These are phyloP conservation scores for Reutealis trisperma DNA, from an alignment of 345 rosid species.

Conservation along the genomic window DNA sequence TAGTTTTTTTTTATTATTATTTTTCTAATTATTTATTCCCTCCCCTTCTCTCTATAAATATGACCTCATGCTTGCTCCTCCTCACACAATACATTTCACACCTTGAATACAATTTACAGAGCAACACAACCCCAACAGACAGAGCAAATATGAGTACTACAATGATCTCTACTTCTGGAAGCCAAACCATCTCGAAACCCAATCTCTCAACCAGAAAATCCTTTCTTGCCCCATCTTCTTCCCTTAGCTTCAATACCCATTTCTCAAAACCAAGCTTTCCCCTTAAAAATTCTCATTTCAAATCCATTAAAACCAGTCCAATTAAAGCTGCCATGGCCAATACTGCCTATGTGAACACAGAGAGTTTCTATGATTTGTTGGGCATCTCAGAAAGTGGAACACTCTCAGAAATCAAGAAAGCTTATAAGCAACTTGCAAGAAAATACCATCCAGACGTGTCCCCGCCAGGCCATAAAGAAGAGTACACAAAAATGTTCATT, in stretches of 20 bases:
- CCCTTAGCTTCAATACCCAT: not conserved
- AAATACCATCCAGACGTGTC: conserved; percentile 94
- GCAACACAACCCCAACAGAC: not conserved
- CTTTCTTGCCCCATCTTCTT: not conserved
- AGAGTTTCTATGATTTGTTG: conserved; percentile 34
- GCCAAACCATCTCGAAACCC: not conserved
- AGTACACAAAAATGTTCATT: conserved; percentile 55
- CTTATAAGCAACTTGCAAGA: conserved; percentile 75
- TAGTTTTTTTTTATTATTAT: too few species aligned
- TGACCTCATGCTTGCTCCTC: not conserved
- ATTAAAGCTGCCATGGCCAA: not conserved
- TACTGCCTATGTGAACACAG: not conserved
- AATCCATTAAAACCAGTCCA: not conserved
- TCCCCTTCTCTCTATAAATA: not conserved
- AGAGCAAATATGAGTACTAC: not conserved
- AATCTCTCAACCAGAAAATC: not conserved
- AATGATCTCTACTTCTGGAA: not conserved
- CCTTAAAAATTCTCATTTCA: not conserved
- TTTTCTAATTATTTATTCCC: too few species aligned
- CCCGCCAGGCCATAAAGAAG: conserved; percentile 70
- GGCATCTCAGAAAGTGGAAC: conserved; percentile 65
- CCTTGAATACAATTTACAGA: not conserved
- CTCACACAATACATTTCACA: not conserved
- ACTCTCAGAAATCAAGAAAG: conserved; percentile 73
- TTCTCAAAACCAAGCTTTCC: conserved; percentile 3